Evolutionary conservation across 768 basidiomycete species (phyloP), one percentile per base, ranked within the genome.

Genomic region (Fomitopsis pulvina): DNA sequence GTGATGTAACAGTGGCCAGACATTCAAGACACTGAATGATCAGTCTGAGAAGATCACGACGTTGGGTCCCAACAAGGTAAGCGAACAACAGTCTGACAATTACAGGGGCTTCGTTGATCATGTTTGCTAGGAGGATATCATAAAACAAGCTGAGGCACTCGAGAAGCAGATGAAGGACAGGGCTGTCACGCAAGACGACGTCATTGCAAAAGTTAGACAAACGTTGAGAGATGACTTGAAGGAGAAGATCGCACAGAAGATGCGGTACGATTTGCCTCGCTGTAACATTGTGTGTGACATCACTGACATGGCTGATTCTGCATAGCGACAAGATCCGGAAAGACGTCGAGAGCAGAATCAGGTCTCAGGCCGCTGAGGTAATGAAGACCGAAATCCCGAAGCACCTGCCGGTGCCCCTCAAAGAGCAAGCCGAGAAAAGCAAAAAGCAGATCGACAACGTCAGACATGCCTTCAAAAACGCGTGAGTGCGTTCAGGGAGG

Each of bases 361-460:
- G 53, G 14, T 51, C 52, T n/a, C 75, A 79, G 55, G 73, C 75
- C 30, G 65, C 64, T 47, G 64, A 66, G 41, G 66, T 80, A 53
- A 73, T 82, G n/a, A 66, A 72, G 21, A 56, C 52, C 32, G 79
- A 80, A 55, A 74, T 82, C 32, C 55, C 51, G 48, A 68, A 74
- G 21, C 66, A 77, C 55, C 65, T 82, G 44, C 78, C 78, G 1
- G 63, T 76, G 7, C 65, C 73, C 21, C 63, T 81, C 44, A 53
- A 67, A 16, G 58, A 76, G 51, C 78, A 80, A 56, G 64, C 63
- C 0, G 57, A 63, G 14, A 73, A 78, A 52, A 75, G 66, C 47
- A 69, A 70, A 50, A 62, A 63, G 45, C 71, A 75, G 49, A 55
- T 82, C 40, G 58, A 61, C 16, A 70, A 73, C 7, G 69, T 78